Percentiles rank a stretch among this genome's conserved stretches.
phyloP scores from a whole-genome alignment of 176 grass and related monocot genomes.

The Zizania latifolia region DNA sequence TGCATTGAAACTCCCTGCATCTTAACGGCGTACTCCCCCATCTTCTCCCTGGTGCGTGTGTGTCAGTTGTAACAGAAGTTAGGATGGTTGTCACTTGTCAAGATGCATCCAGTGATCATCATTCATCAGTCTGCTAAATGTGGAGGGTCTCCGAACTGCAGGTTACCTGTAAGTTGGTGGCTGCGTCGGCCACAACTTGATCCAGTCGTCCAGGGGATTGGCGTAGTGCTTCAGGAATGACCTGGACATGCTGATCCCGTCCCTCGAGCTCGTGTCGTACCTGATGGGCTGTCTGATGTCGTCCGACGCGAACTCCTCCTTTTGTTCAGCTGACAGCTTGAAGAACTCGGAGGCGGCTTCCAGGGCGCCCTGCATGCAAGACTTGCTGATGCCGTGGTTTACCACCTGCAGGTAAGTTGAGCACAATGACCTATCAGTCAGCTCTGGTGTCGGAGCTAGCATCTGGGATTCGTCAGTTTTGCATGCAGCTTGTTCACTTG shows the following conservation, averaged over 20 bases:
- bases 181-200: constrained; percentile 48
- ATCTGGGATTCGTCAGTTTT: no score
- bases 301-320: constrained; percentile 43
- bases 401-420: constrained; percentile 38
- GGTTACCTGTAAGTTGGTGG: constrained; percentile 60
- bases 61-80: neutral
- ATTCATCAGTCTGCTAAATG: no score
- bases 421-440: neutral
- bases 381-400: constrained; percentile 62
- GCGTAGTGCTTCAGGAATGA: constrained; percentile 75
- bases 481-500: no score
- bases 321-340: constrained; percentile 30
- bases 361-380: constrained; percentile 41
- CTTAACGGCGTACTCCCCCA: constrained; percentile 47
- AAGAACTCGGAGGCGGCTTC: constrained; percentile 61
- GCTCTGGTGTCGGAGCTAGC: neutral
- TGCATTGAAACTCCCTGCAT: constrained; percentile 38
- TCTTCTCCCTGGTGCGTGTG: constrained; percentile 54
- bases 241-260: constrained; percentile 36
- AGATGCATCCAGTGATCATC: neutral
- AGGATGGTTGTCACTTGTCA: no score
- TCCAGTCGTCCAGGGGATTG: constrained; percentile 56
- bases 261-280: constrained; percentile 46
- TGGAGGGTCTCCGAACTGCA: neutral
- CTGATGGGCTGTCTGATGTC: constrained; percentile 50